Conservation (phyloP, 129 eudicot species). For the Saposhnikovia divaricata region DNA sequence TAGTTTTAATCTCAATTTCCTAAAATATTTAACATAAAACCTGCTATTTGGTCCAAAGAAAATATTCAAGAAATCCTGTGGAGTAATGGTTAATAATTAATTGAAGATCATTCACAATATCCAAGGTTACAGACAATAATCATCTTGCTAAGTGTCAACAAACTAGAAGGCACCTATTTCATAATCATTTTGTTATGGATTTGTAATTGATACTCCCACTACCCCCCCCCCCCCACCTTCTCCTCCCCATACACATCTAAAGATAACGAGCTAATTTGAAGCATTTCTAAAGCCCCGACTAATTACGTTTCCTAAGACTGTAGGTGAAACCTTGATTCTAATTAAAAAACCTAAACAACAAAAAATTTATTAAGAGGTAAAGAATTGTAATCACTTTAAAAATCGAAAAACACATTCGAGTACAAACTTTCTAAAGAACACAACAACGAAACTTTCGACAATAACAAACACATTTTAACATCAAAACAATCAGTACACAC, state of each 20-base stretch:
- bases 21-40: not conserved
- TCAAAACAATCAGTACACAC: no score
- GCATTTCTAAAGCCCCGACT: not conserved
- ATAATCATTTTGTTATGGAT: not conserved
- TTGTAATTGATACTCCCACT: no score
- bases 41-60: not conserved
- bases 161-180: not conserved
- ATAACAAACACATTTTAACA: not conserved
- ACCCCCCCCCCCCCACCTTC: not conserved
- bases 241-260: not conserved
- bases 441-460: not conserved
- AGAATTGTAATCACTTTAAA: not conserved
- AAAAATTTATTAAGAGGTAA: not conserved
- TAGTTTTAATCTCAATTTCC: not conserved
- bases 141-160: not conserved
- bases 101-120: no score
- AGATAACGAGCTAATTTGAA: not conserved
- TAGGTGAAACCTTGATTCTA: not conserved
- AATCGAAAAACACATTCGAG: not conserved
- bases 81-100: not conserved
- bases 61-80: not conserved
- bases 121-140: not conserved
- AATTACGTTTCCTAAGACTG: not conserved
- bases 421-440: not conserved
- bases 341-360: no score